Evolutionary conservation across 306 rosid genomes (phyloP), one percentile per base, ranked within the genome.

Genomic region (Ammopiptanthus mongolicus): DNA sequence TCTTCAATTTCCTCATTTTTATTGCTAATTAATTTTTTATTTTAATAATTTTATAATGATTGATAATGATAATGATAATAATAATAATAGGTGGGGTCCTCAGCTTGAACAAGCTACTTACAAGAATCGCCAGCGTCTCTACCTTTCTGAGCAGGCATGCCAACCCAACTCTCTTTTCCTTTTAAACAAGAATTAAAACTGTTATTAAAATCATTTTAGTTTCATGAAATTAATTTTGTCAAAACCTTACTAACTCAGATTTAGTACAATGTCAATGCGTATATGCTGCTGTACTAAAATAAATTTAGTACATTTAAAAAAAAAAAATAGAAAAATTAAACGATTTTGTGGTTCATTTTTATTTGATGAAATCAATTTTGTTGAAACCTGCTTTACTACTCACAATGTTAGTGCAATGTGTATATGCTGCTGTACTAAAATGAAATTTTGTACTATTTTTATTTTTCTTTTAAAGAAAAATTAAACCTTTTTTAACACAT

Each of bases 71-170:
- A 1, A 21, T 52, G 13, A 39, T 51, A 41, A 10, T 3, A 0
- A 48, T 0, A 41, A 41, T 52, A 11, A 9, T 28, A 95, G 98
- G 76, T 95, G 98, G 98, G 98, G 98, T 22, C 98, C 97, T 52
- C 98, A 90, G 80, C 95, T 91, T 1, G 98, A 91, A 86, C 96
- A 91, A 77, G 97, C 96, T 29, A 90, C 97, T 21, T 91, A 95
- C 87, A 95, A 95, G 91, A 95, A 90, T 66, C 97, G 97, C 4
- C 98, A 95, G 76, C 90, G 97, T 9, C 95, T 95, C 33, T 95
- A 95, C 73, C 98, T 95, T 46, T 95, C 98, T 3, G 98, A 95
- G 73, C 97, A 95, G 96, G 98, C 74, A 39, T 91, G 96, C 97
- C 74, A 39, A 75, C 3, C 4, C 37, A n/a, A 3, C 63, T 13